Conservation (phyloP, 495 filamentous ascomycete species). For the Podospora anserina region DNA sequence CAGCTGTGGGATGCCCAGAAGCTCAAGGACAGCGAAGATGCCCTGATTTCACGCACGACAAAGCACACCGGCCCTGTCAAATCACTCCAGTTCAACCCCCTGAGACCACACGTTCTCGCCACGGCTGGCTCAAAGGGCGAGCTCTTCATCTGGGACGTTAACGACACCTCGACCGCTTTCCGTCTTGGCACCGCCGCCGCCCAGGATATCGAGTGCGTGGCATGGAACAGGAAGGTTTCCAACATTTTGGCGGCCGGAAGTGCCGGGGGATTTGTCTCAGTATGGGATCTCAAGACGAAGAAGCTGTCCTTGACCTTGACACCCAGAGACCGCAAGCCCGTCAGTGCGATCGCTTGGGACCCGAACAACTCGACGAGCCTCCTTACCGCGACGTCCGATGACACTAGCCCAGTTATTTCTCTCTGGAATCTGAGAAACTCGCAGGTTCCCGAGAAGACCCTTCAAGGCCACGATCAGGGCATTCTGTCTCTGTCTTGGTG, state of each 20-base stretch:
- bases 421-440: constrained; percentile 97
- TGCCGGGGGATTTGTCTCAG: constrained; percentile 90
- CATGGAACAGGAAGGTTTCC: constrained; percentile 97
- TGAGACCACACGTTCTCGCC: constrained; percentile 83
- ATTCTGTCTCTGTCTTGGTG: constrained; percentile 97
- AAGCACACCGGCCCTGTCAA: constrained; percentile 94
- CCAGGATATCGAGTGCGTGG: constrained; percentile 93
- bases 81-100: constrained; percentile 96
- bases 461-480: constrained; percentile 87
- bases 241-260: constrained; percentile 96
- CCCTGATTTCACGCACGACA: constrained; percentile 79
- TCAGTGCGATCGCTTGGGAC: constrained; percentile 96
- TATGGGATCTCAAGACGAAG: constrained; percentile 97
- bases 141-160: constrained; percentile 91
- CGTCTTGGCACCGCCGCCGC: constrained; percentile 83
- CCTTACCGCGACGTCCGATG: constrained; percentile 86
- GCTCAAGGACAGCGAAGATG: constrained; percentile 62
- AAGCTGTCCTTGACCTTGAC: constrained; percentile 94
- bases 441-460: constrained; percentile 84
- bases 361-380: constrained; percentile 91
- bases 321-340: constrained; percentile 81
- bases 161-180: constrained; percentile 82
- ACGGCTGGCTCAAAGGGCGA: constrained; percentile 94
- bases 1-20: constrained; percentile 94
- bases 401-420: constrained; percentile 81